Base-by-base conservation (phyloP, 495 filamentous ascomycete genomes). In the Hypoxylon fragiforme region DNA sequence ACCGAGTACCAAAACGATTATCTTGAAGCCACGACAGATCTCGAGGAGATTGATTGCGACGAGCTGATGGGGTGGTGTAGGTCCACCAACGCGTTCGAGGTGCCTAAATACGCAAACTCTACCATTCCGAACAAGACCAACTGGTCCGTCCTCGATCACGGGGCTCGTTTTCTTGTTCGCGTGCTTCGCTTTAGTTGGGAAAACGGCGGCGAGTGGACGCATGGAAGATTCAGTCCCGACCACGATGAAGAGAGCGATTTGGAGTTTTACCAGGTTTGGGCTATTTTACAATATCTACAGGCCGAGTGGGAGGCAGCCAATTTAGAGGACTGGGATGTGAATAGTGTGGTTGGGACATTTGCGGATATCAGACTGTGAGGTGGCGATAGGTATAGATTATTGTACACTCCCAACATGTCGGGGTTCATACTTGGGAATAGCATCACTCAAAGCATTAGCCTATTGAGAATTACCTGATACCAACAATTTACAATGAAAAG, bases 241-340 rank as follows among this genome's bases (percentile, higher is more conserved):
- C 57, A 30, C n/a, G 52, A 64, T n/a, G 15, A 32, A 1, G 64
- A 64, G 21, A 47, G 44, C 31, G 64, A 64, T 2, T 13, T 34
- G 1, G 64, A 66, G 21, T 64, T 66, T 15, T 46, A 51, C 31
- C 64, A 64, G 39, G 60, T 61, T 8, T 66, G 64, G 60, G 56
- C 56, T 1, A 46, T 66, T 14, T 31, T 66, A 24, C 37, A 42
- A n/a, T 66, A 66, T 19, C 32, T 64, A n/a, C 64, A 66, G 42
- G 53, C 49, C 0, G 64, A 66, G 12, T 66, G 64, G 64, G 60
- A 66, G 37, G 64, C 60, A 7, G 56, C 57, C 14, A 60, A 64
- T 31, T 38, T 66, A 21, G 60, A 66, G 3, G 51, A 57, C 3
- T 66, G 60, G 60, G 60, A 64, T 8, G 44, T 21, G 35, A 38